These are phyloP conservation scores for Stevia rebaudiana DNA, from an alignment of 140 eudicot genomes.

Conservation along the genomic window DNA sequence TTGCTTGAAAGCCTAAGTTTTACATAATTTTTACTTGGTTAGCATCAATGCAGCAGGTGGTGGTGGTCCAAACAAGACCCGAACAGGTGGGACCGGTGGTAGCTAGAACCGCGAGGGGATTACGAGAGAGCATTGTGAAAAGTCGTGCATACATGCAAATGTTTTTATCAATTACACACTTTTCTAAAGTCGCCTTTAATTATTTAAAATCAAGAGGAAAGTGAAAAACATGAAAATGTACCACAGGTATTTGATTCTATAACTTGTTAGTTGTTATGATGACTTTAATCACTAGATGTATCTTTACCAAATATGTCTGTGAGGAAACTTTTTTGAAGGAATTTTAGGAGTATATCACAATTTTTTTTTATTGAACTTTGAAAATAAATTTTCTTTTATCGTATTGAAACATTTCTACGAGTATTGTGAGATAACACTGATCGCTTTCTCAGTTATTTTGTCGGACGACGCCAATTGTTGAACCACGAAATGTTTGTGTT, in stretches of 20 bases:
- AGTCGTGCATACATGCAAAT: conserved; percentile 58
- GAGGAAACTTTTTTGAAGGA: too few species aligned
- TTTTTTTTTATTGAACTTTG: neutral
- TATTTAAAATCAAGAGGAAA: conserved; percentile 46
- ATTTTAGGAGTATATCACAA: neutral
- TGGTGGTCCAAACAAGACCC: conserved; percentile 34
- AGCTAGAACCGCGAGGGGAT: conserved; percentile 72
- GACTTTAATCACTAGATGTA: neutral
- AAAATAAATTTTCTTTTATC: neutral
- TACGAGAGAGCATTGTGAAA: conserved; percentile 68
- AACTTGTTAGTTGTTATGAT: conserved; percentile 15
- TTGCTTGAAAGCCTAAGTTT: conserved; percentile 31
- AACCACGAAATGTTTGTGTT: too few species aligned
- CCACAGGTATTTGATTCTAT: conserved; percentile 19
- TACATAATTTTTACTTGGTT: conserved; percentile 52
- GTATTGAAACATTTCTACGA: too few species aligned
- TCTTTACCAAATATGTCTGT: neutral
- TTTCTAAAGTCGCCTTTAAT: conserved; percentile 47
- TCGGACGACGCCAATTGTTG: too few species aligned
- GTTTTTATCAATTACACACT: conserved; percentile 54
- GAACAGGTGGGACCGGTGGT: conserved; percentile 50
- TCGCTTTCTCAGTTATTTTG: too few species aligned
- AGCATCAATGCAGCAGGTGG: conserved; percentile 82
- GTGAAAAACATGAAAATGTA: conserved; percentile 24
- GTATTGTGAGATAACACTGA: too few species aligned